Evolutionary conservation across 208 protist genomes (phyloP).

Genomic region (Wallacemonas rigidus): DNA sequence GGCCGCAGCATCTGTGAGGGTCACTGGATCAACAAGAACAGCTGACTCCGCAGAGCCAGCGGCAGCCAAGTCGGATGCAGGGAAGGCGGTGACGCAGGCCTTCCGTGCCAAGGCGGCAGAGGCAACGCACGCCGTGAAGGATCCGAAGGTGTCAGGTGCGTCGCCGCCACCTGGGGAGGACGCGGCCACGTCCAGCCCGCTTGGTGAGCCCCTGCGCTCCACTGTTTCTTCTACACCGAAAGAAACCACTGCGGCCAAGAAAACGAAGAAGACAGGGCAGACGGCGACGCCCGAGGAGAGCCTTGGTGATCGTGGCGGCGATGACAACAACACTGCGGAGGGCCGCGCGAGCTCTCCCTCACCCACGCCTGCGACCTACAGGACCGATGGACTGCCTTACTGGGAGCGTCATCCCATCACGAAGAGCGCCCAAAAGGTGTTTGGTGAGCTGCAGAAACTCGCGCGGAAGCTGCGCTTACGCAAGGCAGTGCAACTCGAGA

Average conservation of each 20-base stretch:
- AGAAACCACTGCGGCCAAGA: background rate
- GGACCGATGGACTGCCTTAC: conserved; percentile 28
- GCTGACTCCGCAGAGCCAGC: too few relatives aligned
- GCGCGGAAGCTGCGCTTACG: conserved; percentile 32
- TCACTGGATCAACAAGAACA: too few relatives aligned
- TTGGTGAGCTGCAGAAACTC: conserved; percentile 32
- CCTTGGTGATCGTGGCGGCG: background rate
- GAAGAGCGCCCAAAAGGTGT: conserved; percentile 25
- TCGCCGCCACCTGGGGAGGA: background rate
- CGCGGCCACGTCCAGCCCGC: background rate
- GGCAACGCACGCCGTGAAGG: background rate
- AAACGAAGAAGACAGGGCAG: too few relatives aligned
- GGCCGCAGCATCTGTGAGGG: too few relatives aligned
- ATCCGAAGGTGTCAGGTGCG: background rate
- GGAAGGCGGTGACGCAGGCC: background rate
- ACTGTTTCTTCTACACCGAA: background rate
- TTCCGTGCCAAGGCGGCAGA: conserved; percentile 4
- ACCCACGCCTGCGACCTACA: conserved; percentile 12
- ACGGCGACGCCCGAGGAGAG: too few relatives aligned
- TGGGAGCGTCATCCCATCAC: conserved; percentile 43
- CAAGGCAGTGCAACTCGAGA: conserved; percentile 20
- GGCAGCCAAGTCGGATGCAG: background rate
- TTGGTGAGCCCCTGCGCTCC: background rate
- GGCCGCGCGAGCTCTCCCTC: background rate
- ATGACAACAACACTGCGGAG: background rate